Conservation (phyloP, 2,329 filamentous ascomycete genomes). For the Alternaria burnsii region DNA sequence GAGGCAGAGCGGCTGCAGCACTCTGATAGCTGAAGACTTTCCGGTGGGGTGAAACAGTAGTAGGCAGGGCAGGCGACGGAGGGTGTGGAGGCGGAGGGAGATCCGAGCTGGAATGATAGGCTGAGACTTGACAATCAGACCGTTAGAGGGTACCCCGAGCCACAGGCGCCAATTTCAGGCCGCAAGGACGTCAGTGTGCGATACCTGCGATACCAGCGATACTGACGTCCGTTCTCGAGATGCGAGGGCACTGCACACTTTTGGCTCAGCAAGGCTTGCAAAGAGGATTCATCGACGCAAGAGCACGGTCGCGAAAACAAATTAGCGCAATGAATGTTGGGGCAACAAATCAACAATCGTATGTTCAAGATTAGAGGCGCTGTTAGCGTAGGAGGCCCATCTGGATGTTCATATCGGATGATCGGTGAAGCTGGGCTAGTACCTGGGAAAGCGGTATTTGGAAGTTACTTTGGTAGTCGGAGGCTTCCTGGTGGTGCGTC, state of each 20-base stretch:
- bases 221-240: background rate
- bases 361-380: conserved; percentile 5
- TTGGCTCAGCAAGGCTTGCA: conserved; percentile 10
- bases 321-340: conserved; percentile 17
- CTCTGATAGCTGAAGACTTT: conserved; percentile 13
- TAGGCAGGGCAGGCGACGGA: conserved; percentile 13
- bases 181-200: background rate
- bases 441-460: background rate
- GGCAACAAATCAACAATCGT: conserved; percentile 17
- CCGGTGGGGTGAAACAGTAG: conserved; percentile 6
- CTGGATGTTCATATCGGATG: conserved; percentile 13
- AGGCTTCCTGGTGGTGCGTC: background rate
- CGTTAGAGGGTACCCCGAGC: background rate
- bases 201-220: background rate
- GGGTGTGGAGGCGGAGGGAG: conserved; percentile 11
- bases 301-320: conserved; percentile 20
- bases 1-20: conserved; percentile 5
- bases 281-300: background rate
- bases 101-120: conserved; percentile 11
- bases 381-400: conserved; percentile 11
- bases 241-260: conserved; percentile 13
- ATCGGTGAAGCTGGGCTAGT: background rate
- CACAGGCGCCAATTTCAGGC: conserved; percentile 2
- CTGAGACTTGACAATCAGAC: conserved; percentile 8
- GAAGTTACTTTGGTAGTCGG: background rate